Evolutionary conservation across 2,329 filamentous ascomycete species (phyloP).

Genomic region (Arthrobotrys iridis): DNA sequence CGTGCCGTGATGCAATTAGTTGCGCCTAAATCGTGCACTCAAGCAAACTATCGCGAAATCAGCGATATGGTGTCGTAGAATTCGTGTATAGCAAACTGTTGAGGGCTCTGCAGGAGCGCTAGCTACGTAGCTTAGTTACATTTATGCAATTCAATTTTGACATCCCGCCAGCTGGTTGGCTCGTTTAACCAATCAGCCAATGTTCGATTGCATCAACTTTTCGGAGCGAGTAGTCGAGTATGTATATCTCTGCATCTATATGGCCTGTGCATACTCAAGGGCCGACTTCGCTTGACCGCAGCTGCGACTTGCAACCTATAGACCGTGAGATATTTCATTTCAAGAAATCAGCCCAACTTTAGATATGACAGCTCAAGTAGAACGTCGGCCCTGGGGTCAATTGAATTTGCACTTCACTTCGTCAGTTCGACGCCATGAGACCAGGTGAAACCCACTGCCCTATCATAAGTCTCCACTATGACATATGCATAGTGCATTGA

Average conservation of each 20-base stretch:
- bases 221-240: constrained; percentile 28
- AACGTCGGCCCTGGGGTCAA: background rate
- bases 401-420: constrained; percentile 13
- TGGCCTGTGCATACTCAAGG: constrained; percentile 35
- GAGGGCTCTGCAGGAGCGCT: background rate
- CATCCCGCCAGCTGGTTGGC: constrained; percentile 6
- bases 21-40: constrained; percentile 29
- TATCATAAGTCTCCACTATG: constrained; percentile 15
- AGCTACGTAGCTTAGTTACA: background rate
- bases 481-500: constrained; percentile 20
- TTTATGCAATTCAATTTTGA: constrained; percentile 15
- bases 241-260: constrained; percentile 20
- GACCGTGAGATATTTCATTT: constrained; percentile 49
- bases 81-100: constrained; percentile 16
- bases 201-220: background rate
- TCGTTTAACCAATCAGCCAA: constrained; percentile 11
- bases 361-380: background rate
- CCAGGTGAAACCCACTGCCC: constrained; percentile 37
- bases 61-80: background rate
- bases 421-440: constrained; percentile 49
- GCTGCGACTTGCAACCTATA: constrained; percentile 15
- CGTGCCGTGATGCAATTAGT: constrained; percentile 14
- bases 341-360: background rate
- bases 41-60: constrained; percentile 4
- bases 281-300: constrained; percentile 50